A percentile compares a stretch with the other conserved stretches of the same genome.
These are phyloP conservation scores for Ogataea hybrid DNA, from an alignment of 1,139 yeast species.

Conservation along the genomic window DNA sequence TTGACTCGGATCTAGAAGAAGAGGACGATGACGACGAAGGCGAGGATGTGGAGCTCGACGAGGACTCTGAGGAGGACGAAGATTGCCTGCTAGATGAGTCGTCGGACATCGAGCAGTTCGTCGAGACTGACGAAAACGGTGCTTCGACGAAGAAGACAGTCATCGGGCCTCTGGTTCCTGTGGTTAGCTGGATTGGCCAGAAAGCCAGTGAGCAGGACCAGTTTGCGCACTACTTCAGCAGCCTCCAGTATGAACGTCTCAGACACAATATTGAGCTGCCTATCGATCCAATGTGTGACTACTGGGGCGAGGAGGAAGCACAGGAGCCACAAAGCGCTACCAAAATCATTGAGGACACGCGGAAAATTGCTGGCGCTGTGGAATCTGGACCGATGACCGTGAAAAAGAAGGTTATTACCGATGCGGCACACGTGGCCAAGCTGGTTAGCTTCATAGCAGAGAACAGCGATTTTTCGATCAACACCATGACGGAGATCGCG, in stretches of 20 bases:
- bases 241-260: constrained; percentile 37
- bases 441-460: constrained; percentile 50
- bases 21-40: constrained; percentile 65
- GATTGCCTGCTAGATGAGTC: constrained; percentile 36
- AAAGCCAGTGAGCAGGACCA: constrained; percentile 25
- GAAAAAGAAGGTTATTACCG: constrained; percentile 50
- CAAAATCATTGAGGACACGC: constrained; percentile 1
- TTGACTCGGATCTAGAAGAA: constrained; percentile 82
- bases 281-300: constrained; percentile 60
- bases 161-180: constrained; percentile 63
- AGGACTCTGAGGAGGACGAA: constrained; percentile 46
- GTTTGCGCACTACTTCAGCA: constrained; percentile 35
- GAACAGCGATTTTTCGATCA: constrained; percentile 66
- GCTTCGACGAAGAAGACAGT: constrained; percentile 37
- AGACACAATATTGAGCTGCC: constrained; percentile 42
- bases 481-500: constrained; percentile 71
- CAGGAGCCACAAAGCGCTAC: constrained; percentile 6
- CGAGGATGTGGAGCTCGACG: constrained; percentile 61
- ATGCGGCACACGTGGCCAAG: constrained; percentile 41
- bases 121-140: constrained; percentile 44
- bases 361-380: neutral
- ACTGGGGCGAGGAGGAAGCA: constrained; percentile 40
- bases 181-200: constrained; percentile 34
- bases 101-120: constrained; percentile 66
- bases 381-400: constrained; percentile 22